Base-by-base conservation (phyloP, 2,329 filamentous ascomycete genomes). In the Cladosporium sp. region DNA sequence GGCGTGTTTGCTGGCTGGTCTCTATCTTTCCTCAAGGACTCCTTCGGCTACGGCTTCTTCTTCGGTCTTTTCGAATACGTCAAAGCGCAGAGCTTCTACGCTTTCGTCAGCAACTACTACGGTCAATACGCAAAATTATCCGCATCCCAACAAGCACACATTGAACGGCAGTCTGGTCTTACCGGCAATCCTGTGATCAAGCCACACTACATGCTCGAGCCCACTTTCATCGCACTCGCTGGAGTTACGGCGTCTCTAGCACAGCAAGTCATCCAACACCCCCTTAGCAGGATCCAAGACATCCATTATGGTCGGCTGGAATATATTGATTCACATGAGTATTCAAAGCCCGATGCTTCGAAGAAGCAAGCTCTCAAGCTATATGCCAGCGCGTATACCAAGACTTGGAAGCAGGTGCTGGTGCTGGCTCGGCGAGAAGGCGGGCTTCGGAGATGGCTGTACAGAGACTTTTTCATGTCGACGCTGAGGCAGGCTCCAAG, bases 11-110 rank as follows among this genome's bases (percentile, higher is more conserved):
- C 86, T 1, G 86, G 86, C 38, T 90, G 83, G 80, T 76, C 80
- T 0, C 68, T 91, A 2, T 84, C 81, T 0, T 77, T 89, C 38
- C 62, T 83, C 41, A 88, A 89, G 61, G 86, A 89, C 62, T 81
- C 82, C 28, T 68, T 87, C 5, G 86, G 86, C 10, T 82, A 79
- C 49, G 86, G 83, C 34, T 69, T 87, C 14, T 89, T 89, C 75
- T 91, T 91, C 68, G 81, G 79, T 60, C 81, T 80, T 0, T 90
- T 91, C 58, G 87, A 91, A 69, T 87, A 82, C 44, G 73, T 89
- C 63, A 90, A 90, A 66, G 84, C 82, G 9, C 86, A 90, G 65
- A 77, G 77, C 10, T 85, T 87, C 69, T 89, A 89, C 68, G 73
- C 73, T 42, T 90, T 86, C 63, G 80, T 90, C 32, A 80, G 78